A percentile compares a stretch with the other conserved stretches of the same genome.
These are phyloP conservation scores for Suhomyces maxii DNA, from an alignment of 1,139 yeast species.

Conservation along the genomic window DNA sequence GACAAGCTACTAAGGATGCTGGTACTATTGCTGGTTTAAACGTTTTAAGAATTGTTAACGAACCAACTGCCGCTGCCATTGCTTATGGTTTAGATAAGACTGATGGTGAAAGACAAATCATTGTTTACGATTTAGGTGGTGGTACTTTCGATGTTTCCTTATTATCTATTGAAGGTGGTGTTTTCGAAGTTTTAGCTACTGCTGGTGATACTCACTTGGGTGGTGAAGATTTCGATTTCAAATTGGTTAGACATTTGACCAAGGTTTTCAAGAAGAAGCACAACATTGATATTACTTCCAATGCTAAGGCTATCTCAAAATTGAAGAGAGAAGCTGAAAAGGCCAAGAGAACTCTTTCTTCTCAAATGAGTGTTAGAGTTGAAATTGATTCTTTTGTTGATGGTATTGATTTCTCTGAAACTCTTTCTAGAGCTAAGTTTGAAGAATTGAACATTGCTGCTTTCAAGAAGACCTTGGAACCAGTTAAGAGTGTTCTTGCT, in stretches of 20 bases:
- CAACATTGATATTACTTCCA: conserved; percentile 69
- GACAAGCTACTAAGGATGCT: conserved; percentile 98
- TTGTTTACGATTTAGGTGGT: conserved; percentile 56
- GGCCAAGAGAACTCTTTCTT: conserved; percentile 92
- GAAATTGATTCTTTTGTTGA: conserved; percentile 95
- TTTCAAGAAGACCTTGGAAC: conserved; percentile 87
- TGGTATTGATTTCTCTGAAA: conserved; percentile 92
- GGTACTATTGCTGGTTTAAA: conserved; percentile 96
- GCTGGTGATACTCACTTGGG: conserved; percentile 59
- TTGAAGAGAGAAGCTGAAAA: conserved; percentile 95
- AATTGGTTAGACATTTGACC: conserved; percentile 81
- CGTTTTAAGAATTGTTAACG: conserved; percentile 92
- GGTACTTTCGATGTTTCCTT: conserved; percentile 56
- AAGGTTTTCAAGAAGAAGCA: conserved; percentile 88
- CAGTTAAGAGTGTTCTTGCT: conserved; percentile 88
- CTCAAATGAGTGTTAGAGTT: conserved; percentile 85
- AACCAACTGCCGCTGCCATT: conserved; percentile 98
- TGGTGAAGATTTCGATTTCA: conserved; percentile 96
- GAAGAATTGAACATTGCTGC: conserved; percentile 88
- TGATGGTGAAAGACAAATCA: conserved; percentile 48
- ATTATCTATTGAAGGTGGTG: conserved; percentile 53
- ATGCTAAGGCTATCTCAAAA: conserved; percentile 80
- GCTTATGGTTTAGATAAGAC: conserved; percentile 95
- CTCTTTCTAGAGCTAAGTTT: conserved; percentile 91
- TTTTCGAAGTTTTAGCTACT: conserved; percentile 53